Base-by-base conservation (phyloP, 331 rosid species). In the Erythrophleum ivorense region DNA sequence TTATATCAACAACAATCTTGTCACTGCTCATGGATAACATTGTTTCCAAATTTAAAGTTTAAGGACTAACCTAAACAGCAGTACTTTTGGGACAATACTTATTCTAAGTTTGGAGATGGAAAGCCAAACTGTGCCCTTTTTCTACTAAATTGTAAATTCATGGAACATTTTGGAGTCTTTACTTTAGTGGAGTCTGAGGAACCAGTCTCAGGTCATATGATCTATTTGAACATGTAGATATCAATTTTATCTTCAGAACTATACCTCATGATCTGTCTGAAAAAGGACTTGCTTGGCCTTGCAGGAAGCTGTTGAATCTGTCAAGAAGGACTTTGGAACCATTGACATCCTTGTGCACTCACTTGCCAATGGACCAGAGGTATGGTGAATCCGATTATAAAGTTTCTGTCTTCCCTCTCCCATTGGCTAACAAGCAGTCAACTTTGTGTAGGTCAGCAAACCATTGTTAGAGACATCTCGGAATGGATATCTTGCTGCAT, bases 341-440 rank as follows among this genome's bases (percentile, higher is more conserved):
- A 91, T 94, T 41, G 98, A 94, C 84, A 89, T 94, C 76, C 97
- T 94, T 79, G 98, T 94, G 85, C 98, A 94, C 86, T 94, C 98
- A 14, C 97, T 94, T 85, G 98, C 98, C 57, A 94, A 94, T 84
- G 97, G 94, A 77, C 98, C 98, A 16, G 98, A 94, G 94, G 98
- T 92, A 85, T 52, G 43, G 7, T 38, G 1, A 46, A 78, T 78
- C 50, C 68, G 3, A 7, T 33, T 6, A 24, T 40, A 8, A 64
- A 74, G 43, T 69, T 60, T 71, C 58, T 79, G 2, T 57, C 40
- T 69, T n/a, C 33, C 60, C 66, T 80, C 53, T 78, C 13, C 53
- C 40, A 49, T 9, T 55, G 52, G 45, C 0, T 71, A 71, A 72
- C 80, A 45, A 71, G 33, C 52, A 38, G 10, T 81, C 14, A 55